Conservation (phyloP, 331 rosid genomes). For the Acacia pycnantha region DNA sequence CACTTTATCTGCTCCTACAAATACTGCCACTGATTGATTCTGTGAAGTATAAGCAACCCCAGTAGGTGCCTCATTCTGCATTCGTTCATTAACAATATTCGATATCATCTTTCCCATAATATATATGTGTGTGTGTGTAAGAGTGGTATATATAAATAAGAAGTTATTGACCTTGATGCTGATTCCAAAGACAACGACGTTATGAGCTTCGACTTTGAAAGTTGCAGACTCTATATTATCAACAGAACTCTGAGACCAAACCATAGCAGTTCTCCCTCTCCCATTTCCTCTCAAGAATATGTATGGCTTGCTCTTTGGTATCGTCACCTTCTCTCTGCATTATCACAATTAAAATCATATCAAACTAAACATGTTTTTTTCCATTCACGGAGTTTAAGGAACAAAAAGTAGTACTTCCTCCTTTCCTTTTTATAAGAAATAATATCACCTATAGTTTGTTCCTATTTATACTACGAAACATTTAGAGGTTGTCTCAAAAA, state of each 20-base stretch:
- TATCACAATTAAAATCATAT: neutral
- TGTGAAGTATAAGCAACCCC: constrained; percentile 91
- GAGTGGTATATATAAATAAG: neutral
- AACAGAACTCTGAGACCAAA: constrained; percentile 59
- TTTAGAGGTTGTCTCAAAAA: no score
- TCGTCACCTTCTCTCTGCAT: constrained; percentile 56
- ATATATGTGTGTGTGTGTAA: no score
- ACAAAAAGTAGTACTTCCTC: no score
- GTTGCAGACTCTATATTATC: constrained; percentile 59
- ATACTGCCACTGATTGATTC: constrained; percentile 87
- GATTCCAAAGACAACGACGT: constrained; percentile 61
- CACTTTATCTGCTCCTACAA: constrained; percentile 67
- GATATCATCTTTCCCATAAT: neutral
- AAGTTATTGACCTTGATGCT: constrained; percentile 59
- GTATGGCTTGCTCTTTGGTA: constrained; percentile 52
- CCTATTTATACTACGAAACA: no score
- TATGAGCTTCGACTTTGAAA: constrained; percentile 34
- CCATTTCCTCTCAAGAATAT: constrained; percentile 76
- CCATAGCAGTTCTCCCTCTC: constrained; percentile 56
- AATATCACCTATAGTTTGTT: no score
- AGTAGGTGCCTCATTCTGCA: constrained; percentile 93
- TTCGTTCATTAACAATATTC: neutral
- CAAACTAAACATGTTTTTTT: neutral
- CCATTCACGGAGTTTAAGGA: neutral
- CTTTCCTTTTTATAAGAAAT: no score